phyloP scores from a whole-genome alignment of 345 rosid species.

The Sonneratia alba region DNA sequence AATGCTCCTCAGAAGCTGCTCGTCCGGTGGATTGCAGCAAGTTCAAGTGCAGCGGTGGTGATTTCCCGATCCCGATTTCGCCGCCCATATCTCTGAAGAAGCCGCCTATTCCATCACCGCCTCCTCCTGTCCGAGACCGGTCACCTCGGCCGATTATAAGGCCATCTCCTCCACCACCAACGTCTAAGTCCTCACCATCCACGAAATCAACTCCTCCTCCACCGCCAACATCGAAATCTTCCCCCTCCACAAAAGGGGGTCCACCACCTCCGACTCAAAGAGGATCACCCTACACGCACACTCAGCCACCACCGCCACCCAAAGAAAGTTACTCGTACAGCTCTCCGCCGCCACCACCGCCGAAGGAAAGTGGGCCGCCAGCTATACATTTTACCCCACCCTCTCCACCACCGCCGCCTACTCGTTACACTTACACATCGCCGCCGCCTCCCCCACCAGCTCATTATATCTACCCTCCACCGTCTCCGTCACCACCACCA shows the following conservation, averaged over 20 bases:
- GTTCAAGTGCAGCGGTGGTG: conserved; percentile 32
- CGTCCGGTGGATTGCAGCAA: conserved; percentile 37
- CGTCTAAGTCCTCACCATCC: conserved; percentile 13
- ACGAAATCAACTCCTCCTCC: conserved; percentile 15
- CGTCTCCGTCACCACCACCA: conserved; percentile 7
- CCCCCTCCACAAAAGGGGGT: conserved; percentile 7
- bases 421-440: too few relatives aligned
- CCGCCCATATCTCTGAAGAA: conserved; percentile 9
- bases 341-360: conserved; percentile 12
- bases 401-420: conserved; percentile 5
- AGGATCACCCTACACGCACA: conserved; percentile 13
- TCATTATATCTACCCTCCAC: conserved; percentile 4
- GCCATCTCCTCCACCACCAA: conserved; percentile 9
- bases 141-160: background rate
- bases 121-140: background rate
- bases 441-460: background rate
- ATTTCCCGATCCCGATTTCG: conserved; percentile 14
- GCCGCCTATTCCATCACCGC: conserved; percentile 11
- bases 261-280: conserved; percentile 6
- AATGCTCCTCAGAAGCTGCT: conserved; percentile 50
- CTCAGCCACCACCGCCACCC: conserved; percentile 14
- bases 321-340: background rate
- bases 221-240: conserved; percentile 9
- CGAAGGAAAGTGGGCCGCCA: conserved; percentile 12
- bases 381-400: conserved; percentile 7